Base-by-base conservation (phyloP, 257 asterid genomes). In the Cinchona pubescens region DNA sequence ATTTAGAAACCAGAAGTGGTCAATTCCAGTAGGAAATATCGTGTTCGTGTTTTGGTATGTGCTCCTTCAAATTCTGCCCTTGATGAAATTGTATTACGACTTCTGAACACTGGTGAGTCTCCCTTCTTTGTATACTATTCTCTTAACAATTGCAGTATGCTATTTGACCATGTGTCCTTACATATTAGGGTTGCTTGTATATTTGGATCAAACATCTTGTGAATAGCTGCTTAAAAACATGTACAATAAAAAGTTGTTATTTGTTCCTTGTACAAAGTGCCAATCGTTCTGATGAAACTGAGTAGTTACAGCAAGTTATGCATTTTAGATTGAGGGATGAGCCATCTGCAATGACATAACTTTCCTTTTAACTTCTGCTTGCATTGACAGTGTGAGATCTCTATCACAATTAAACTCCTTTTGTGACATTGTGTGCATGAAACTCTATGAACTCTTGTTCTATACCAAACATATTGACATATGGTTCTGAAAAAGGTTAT, bases 61-160 rank as follows among this genome's bases (percentile, higher is more conserved):
- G 98, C 99, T 73, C 99, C 99, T 58, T 95, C 99, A 76, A 95
- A 95, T 81, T 90, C 98, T 74, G 98, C 98, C 74, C 98, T 95
- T 58, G 98, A 95, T 85, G 99, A 95, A 86, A 95, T 95, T 81
- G 98, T 95, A 51, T 79, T 86, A 81, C 94, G 98, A 56, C 77
- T 95, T 79, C 76, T 91, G 65, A 87, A 82, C 79, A 91, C 94
- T 46, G 99, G 99, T 92, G 29, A 76, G 91, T 69, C 59, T 68
- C 76, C 40, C 23, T 79, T 75, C 67, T 32, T 46, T 38, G 58
- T n/a, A n/a, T 71, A 30, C 27, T 14, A 66, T 78, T 77, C 49
- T 48, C 25, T 35, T 53, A 11, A 21, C 23, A 48, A 53, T 23
- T 53, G 0, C 59, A 53, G 29, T 53, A 1, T 53, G 3, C 15